These are phyloP conservation scores for Aspergillus haitiensis DNA, from an alignment of 495 filamentous ascomycete genomes.

Conservation along the genomic window DNA sequence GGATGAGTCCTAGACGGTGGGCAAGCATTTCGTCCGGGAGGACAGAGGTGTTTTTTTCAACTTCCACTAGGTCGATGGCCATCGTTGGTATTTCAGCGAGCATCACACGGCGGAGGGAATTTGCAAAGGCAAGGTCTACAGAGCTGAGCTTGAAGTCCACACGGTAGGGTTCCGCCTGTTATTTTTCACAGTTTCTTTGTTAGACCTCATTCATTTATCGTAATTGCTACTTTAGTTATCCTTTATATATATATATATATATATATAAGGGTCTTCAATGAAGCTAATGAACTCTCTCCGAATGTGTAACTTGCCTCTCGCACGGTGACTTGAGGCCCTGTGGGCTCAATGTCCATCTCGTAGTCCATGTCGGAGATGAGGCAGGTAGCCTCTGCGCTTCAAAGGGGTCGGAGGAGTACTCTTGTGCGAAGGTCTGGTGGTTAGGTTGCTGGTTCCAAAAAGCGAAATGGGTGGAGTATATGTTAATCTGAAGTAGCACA, in stretches of 20 bases:
- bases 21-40: slow-evolving; percentile 94
- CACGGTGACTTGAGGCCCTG: slow-evolving; percentile 68
- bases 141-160: slow-evolving; percentile 82
- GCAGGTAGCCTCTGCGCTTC: slow-evolving; percentile 10
- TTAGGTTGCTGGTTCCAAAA: too few relatives aligned
- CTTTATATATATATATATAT: not conserved
- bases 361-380: slow-evolving; percentile 58
- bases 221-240: slow-evolving; percentile 13
- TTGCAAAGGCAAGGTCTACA: slow-evolving; percentile 85
- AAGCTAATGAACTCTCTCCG: not conserved
- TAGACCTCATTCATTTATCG: slow-evolving; percentile 11
- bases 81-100: slow-evolving; percentile 94
- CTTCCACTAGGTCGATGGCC: slow-evolving; percentile 91
- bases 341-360: slow-evolving; percentile 66
- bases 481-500: not conserved
- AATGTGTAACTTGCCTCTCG: slow-evolving; percentile 54
- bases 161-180: slow-evolving; percentile 63
- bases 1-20: slow-evolving; percentile 89
- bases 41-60: slow-evolving; percentile 89
- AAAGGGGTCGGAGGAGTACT: slow-evolving; percentile 6
- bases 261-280: not conserved
- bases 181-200: not conserved
- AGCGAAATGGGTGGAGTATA: too few relatives aligned
- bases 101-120: slow-evolving; percentile 88
- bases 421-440: too few relatives aligned